A percentile compares a stretch with the other conserved stretches of the same genome.
phyloP scores from a whole-genome alignment of 2,329 filamentous ascomycete genomes.

The Ascochyta clinopodiicola region DNA sequence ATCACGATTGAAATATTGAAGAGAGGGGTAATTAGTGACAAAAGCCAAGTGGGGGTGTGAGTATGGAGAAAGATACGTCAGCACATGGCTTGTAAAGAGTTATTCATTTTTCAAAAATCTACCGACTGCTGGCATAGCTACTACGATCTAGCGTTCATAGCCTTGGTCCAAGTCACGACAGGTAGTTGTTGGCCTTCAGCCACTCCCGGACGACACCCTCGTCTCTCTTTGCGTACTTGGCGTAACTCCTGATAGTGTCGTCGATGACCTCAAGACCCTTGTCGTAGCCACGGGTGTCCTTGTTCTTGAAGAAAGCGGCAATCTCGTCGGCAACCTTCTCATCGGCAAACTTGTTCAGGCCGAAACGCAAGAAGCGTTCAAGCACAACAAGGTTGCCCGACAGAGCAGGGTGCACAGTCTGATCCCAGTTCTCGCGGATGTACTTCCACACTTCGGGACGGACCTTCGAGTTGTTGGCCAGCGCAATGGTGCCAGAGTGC shows the following conservation, averaged over 20 bases:
- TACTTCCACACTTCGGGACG: conserved; percentile 84
- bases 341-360: conserved; percentile 80
- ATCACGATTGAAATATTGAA: too few relatives aligned
- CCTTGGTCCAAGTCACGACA: conserved; percentile 31
- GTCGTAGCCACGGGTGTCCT: conserved; percentile 86
- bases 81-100: too few relatives aligned
- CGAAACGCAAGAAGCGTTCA: conserved; percentile 84
- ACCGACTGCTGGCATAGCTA: background rate
- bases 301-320: conserved; percentile 80
- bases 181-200: conserved; percentile 70
- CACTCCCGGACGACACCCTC: conserved; percentile 76
- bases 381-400: conserved; percentile 83
- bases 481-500: conserved; percentile 76
- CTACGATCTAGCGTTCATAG: conserved; percentile 12
- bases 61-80: too few relatives aligned
- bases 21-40: too few relatives aligned
- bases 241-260: conserved; percentile 84
- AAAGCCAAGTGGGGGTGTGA: too few relatives aligned
- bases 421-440: conserved; percentile 81
- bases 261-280: conserved; percentile 83
- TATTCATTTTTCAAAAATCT: too few relatives aligned
- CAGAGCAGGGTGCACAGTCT: conserved; percentile 71
- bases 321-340: conserved; percentile 76
- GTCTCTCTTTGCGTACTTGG: conserved; percentile 82
- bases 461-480: conserved; percentile 75